phyloP scores from a whole-genome alignment of 805 yeast species.

The Priceomyces castillae region DNA sequence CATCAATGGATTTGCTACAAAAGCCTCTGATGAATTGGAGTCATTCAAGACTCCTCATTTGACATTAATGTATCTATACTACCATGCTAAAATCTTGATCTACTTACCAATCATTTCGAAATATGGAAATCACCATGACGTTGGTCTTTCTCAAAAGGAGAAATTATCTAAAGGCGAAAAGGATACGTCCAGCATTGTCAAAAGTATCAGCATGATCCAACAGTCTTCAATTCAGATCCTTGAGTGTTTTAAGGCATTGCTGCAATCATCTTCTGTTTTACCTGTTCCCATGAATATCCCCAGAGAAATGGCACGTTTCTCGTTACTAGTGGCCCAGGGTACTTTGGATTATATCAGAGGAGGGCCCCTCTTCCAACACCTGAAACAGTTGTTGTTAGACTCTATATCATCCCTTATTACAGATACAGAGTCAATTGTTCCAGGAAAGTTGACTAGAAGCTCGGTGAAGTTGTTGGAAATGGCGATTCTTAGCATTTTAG shows the following conservation, averaged over 20 bases:
- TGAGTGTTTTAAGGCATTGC: slow-evolving; percentile 44
- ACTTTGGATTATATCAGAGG: slow-evolving; percentile 80
- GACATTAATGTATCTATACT: slow-evolving; percentile 47
- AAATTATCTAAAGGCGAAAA: slow-evolving; percentile 37
- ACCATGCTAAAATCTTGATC: slow-evolving; percentile 43
- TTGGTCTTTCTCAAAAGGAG: slow-evolving; percentile 39
- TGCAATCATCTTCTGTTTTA: slow-evolving; percentile 16
- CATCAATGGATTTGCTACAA: slow-evolving; percentile 49
- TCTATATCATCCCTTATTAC: slow-evolving; percentile 49
- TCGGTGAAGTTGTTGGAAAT: slow-evolving; percentile 56
- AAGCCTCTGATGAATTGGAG: slow-evolving; percentile 19
- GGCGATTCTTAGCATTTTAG: slow-evolving; percentile 59
- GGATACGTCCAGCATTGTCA: slow-evolving; percentile 27
- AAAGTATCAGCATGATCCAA: slow-evolving; percentile 65
- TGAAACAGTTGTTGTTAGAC: slow-evolving; percentile 53
- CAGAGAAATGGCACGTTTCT: slow-evolving; percentile 60
- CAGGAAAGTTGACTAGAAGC: slow-evolving; percentile 60
- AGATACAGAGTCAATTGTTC: slow-evolving; percentile 52
- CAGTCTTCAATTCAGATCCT: slow-evolving; percentile 64
- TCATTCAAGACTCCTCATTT: slow-evolving; percentile 44
- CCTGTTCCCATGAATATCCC: slow-evolving; percentile 66
- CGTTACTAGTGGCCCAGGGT: slow-evolving; percentile 68
- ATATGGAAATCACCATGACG: slow-evolving; percentile 40
- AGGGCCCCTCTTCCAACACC: slow-evolving; percentile 74
- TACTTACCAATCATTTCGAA: slow-evolving; percentile 42